phyloP scores from a whole-genome alignment of 306 rosid genomes.

The Rosa lucieae region DNA sequence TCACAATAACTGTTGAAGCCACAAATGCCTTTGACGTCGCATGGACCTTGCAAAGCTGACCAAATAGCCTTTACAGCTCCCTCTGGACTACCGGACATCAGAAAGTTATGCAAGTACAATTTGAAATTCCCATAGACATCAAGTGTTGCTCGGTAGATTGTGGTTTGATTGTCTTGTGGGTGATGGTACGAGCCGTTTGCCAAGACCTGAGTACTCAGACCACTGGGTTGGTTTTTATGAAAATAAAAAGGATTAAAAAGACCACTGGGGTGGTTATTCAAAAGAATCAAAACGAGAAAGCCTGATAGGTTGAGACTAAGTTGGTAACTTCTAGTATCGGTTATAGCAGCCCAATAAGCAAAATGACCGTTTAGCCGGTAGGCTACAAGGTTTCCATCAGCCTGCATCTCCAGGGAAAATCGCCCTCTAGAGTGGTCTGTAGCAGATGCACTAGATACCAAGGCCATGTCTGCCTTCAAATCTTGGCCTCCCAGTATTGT shows the following conservation, averaged over 20 bases:
- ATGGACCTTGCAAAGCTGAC: background rate
- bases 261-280: background rate
- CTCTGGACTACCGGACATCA: background rate
- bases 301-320: background rate
- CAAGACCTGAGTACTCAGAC: background rate
- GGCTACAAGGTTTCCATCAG: constrained; percentile 21
- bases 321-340: background rate
- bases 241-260: background rate
- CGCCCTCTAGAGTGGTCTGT: constrained; percentile 16
- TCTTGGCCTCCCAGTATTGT: constrained; percentile 28
- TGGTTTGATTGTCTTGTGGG: background rate
- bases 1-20: constrained; percentile 25
- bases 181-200: background rate
- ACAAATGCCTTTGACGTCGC: constrained; percentile 8
- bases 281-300: background rate
- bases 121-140: constrained; percentile 18
- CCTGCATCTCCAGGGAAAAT: constrained; percentile 11
- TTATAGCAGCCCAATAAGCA: background rate
- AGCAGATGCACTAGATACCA: background rate
- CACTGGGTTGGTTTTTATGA: too few relatives aligned
- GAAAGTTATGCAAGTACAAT: constrained; percentile 7
- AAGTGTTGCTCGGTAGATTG: constrained; percentile 12
- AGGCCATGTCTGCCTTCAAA: background rate
- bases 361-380: background rate
- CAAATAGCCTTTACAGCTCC: background rate